Evolutionary conservation across 306 rosid species (phyloP).

Genomic region (Fagus crenata): DNA sequence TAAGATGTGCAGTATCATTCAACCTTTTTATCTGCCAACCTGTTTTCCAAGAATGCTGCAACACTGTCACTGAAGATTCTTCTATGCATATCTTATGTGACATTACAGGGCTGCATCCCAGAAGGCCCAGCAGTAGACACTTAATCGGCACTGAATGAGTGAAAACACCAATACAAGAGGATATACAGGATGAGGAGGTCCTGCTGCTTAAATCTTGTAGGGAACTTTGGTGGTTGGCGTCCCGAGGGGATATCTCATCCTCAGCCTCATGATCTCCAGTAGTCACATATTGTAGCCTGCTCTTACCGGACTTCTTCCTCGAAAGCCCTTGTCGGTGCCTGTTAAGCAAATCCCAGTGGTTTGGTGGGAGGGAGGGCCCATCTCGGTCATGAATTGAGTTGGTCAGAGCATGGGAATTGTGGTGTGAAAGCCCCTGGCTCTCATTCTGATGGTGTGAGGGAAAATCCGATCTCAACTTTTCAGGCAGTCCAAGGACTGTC

Average conservation of each 20-base stretch:
- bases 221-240: constrained; percentile 56
- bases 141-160: constrained; percentile 86
- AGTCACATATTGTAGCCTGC: constrained; percentile 87
- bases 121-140: constrained; percentile 90
- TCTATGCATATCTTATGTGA: constrained; percentile 83
- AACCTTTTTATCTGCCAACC: constrained; percentile 96
- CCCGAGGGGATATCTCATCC: constrained; percentile 68
- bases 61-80: constrained; percentile 89
- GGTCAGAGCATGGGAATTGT: constrained; percentile 52
- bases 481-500: constrained; percentile 67
- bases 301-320: constrained; percentile 88
- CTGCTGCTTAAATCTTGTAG: constrained; percentile 53
- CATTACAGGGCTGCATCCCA: constrained; percentile 85
- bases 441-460: constrained; percentile 60
- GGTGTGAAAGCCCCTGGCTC: constrained; percentile 54
- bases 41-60: constrained; percentile 89
- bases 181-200: constrained; percentile 48
- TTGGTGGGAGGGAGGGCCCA: constrained; percentile 52
- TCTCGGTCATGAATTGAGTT: constrained; percentile 75
- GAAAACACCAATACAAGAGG: constrained; percentile 77
- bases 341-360: constrained; percentile 64
- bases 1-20: constrained; percentile 90
- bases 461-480: constrained; percentile 62
- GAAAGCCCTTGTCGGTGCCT: constrained; percentile 69
- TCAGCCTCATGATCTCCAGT: constrained; percentile 71